A percentile compares a stretch with the other conserved stretches of the same genome.
Conservation (phyloP, 2,329 filamentous ascomycete genomes). For the Amesomyces nigricolor region DNA sequence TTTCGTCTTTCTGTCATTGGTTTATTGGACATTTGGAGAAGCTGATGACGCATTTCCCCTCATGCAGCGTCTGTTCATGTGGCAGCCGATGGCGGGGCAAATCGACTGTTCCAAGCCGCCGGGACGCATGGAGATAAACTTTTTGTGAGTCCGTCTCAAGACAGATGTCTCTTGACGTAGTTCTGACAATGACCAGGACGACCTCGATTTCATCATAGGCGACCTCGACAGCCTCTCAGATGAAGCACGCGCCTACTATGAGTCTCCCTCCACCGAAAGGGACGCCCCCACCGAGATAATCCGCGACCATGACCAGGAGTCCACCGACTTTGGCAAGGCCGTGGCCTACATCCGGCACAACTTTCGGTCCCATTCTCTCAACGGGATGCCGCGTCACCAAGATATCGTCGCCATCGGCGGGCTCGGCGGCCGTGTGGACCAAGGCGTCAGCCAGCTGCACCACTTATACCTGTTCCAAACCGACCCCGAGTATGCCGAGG, state of each 20-base stretch:
- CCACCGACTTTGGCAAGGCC: conserved; percentile 87
- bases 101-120: conserved; percentile 54
- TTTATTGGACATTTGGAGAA: no score
- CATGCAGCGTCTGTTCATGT: conserved; percentile 57
- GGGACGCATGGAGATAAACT: conserved; percentile 15
- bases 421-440: conserved; percentile 84
- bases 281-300: conserved; percentile 50
- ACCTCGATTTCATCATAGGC: conserved; percentile 71
- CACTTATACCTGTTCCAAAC: conserved; percentile 66
- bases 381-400: conserved; percentile 26
- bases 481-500: conserved; percentile 43
- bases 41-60: not conserved
- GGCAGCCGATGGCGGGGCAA: conserved; percentile 89
- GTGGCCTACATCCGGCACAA: conserved; percentile 51
- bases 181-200: conserved; percentile 36
- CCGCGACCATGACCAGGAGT: conserved; percentile 72
- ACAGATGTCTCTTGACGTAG: no score
- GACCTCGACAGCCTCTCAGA: conserved; percentile 80
- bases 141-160: conserved; percentile 33
- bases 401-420: conserved; percentile 80
- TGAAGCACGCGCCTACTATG: conserved; percentile 61
- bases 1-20: no score
- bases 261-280: conserved; percentile 34
- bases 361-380: not conserved
- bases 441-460: conserved; percentile 83